phyloP scores from a whole-genome alignment of 2,329 filamentous ascomycete species.

The Immersiporthe knoxdaviesiana region DNA sequence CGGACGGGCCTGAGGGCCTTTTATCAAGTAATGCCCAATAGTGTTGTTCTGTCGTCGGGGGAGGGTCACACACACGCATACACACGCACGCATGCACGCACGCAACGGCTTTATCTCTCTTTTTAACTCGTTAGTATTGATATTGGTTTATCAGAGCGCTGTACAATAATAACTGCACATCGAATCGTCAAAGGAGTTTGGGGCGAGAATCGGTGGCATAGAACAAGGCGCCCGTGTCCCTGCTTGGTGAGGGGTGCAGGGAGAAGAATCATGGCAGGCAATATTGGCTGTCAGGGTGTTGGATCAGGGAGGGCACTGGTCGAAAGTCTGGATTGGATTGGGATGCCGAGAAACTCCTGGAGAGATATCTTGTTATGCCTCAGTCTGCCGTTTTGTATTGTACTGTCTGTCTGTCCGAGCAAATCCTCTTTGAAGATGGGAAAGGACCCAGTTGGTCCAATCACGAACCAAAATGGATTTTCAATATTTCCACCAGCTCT shows the following conservation, averaged over 20 bases:
- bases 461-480: conserved; percentile 10
- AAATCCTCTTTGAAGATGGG: neutral
- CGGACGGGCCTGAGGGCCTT: neutral
- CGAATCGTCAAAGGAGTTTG: conserved; percentile 24
- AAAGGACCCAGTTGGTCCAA: conserved; percentile 1
- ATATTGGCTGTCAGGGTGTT: neutral
- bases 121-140: conserved; percentile 9
- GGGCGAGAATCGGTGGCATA: conserved; percentile 20
- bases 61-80: too few species aligned
- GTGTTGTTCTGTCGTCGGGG: conserved; percentile 16
- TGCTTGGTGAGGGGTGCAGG: neutral
- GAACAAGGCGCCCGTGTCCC: conserved; percentile 4
- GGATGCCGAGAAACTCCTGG: neutral
- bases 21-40: neutral
- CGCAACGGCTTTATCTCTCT: conserved; percentile 3
- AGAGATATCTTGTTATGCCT: neutral
- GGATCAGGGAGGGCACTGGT: neutral
- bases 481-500: neutral
- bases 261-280: neutral
- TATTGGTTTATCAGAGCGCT: conserved; percentile 21
- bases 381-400: neutral
- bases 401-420: neutral
- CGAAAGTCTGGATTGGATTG: neutral
- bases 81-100: neutral
- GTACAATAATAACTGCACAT: conserved; percentile 27